Percentiles rank a stretch among this genome's conserved stretches.
These are phyloP conservation scores for Russula vinacea DNA, from an alignment of 768 basidiomycete genomes.

Conservation along the genomic window DNA sequence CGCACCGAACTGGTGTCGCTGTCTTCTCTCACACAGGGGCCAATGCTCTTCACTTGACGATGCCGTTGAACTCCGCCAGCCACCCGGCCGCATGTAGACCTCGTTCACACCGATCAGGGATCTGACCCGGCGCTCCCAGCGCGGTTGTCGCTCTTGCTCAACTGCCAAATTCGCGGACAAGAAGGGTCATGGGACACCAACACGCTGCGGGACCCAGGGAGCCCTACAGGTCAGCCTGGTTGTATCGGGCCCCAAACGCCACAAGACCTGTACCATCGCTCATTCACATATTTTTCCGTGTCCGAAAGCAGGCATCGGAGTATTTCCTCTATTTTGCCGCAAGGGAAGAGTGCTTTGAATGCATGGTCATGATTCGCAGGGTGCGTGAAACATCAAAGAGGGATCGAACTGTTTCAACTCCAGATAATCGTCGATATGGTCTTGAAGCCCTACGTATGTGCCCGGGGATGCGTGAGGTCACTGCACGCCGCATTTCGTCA, in stretches of 20 bases:
- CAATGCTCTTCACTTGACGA: neutral
- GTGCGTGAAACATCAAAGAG: neutral
- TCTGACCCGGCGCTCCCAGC: neutral
- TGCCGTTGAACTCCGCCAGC: neutral
- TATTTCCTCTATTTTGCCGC: too few species aligned
- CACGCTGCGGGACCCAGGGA: neutral
- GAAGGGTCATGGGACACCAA: neutral
- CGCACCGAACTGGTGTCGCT: neutral
- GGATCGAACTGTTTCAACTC: too few species aligned
- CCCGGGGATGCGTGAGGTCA: too few species aligned
- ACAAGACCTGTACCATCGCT: neutral
- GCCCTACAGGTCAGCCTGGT: neutral
- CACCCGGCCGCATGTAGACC: slow-evolving; percentile 2
- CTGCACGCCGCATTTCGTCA: too few species aligned
- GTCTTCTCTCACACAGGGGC: neutral
- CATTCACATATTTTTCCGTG: too few species aligned
- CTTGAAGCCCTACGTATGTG: too few species aligned
- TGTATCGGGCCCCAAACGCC: neutral
- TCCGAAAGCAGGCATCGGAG: too few species aligned
- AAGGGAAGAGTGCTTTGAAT: neutral
- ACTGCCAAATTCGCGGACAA: neutral
- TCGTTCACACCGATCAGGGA: neutral
- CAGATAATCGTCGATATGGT: too few species aligned
- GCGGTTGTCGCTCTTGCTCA: neutral
- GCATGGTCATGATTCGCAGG: neutral